These are phyloP conservation scores for Dactylellina leptospora DNA, from an alignment of 2,329 filamentous ascomycete genomes.

Conservation along the genomic window DNA sequence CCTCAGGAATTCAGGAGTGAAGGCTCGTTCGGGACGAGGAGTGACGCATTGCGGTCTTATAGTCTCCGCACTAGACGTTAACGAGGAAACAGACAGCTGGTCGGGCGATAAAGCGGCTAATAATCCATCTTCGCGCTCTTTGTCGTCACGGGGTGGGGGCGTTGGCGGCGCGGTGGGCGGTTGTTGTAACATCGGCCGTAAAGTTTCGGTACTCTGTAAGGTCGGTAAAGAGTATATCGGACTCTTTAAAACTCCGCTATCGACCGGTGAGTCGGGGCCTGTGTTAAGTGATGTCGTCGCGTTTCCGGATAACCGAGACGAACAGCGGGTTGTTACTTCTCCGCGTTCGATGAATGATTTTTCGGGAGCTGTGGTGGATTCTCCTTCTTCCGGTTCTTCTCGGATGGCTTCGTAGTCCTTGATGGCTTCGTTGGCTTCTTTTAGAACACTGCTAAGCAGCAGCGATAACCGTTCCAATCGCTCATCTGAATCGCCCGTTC, in stretches of 20 bases:
- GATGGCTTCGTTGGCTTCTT: conserved; percentile 52
- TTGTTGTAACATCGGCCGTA: conserved; percentile 38
- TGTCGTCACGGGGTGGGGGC: conserved; percentile 31
- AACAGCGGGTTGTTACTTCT: conserved; percentile 42
- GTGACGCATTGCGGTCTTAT: conserved; percentile 20
- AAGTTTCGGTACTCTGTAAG: conserved; percentile 32
- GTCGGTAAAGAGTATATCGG: conserved; percentile 21
- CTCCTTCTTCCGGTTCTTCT: conserved; percentile 39
- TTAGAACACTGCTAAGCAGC: conserved; percentile 40
- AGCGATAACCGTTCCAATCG: conserved; percentile 44
- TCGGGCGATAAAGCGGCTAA: conserved; percentile 33
- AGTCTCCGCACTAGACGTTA: conserved; percentile 43
- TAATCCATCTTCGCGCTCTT: conserved; percentile 1
- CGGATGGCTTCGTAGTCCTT: conserved; percentile 46
- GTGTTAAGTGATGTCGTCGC: conserved; percentile 21
- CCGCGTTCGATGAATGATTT: conserved; percentile 26
- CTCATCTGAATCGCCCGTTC: conserved; percentile 38
- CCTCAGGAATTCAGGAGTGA: conserved; percentile 10
- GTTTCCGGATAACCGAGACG: conserved; percentile 33
- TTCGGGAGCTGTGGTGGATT: background rate
- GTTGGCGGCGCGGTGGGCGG: conserved; percentile 49
- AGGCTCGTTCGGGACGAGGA: conserved; percentile 11
- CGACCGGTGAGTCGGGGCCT: conserved; percentile 5
- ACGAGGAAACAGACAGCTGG: conserved; percentile 43
- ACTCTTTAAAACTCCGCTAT: conserved; percentile 9